A percentile compares a stretch with the other conserved stretches of the same genome.
Conservation (phyloP, 768 basidiomycete genomes). For the Naematelia encephala region DNA sequence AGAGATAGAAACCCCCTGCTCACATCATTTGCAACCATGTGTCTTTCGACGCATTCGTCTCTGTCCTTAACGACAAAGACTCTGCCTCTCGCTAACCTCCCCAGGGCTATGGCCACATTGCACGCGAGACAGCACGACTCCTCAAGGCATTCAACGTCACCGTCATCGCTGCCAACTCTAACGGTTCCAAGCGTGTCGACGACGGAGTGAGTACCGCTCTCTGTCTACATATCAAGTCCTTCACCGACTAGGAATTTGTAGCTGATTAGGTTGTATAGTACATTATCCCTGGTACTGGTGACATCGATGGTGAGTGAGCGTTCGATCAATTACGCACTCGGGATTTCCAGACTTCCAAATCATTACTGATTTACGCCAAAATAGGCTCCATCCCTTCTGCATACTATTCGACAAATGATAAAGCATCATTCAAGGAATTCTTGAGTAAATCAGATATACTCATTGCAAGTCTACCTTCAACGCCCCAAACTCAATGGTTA, state of each 20-base stretch:
- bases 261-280: neutral
- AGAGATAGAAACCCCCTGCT: too few relatives aligned
- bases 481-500: conserved; percentile 33
- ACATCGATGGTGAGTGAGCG: conserved; percentile 39
- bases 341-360: too few relatives aligned
- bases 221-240: conserved; percentile 9
- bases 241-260: too few relatives aligned
- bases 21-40: too few relatives aligned
- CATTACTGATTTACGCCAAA: neutral
- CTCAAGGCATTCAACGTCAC: conserved; percentile 41
- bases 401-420: conserved; percentile 43
- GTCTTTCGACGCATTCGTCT: neutral
- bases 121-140: conserved; percentile 47
- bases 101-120: conserved; percentile 49
- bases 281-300: conserved; percentile 46
- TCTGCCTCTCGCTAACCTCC: conserved; percentile 12
- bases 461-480: conserved; percentile 48
- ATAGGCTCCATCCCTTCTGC: conserved; percentile 42
- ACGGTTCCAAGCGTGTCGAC: conserved; percentile 38
- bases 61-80: neutral
- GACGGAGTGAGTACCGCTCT: too few relatives aligned
- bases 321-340: neutral
- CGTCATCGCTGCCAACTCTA: conserved; percentile 49
- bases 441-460: conserved; percentile 43
- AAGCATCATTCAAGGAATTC: conserved; percentile 43